A percentile compares a stretch with the other conserved stretches of the same genome.
Evolutionary conservation across 228 moss, liverwort and hornwort genomes (phyloP).

Genomic region (Sphagnum magellanicum): DNA sequence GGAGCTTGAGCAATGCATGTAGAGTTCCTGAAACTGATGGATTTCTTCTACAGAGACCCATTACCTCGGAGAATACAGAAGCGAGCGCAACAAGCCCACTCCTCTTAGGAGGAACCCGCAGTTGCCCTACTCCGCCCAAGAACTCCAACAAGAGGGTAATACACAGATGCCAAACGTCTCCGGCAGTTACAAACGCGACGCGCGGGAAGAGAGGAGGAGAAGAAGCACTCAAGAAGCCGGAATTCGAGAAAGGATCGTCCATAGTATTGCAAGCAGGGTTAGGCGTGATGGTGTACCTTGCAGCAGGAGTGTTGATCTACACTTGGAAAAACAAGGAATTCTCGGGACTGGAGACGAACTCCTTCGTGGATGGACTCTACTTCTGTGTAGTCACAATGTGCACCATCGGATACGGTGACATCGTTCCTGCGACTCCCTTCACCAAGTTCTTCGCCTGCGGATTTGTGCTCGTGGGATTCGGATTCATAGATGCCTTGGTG

Average conservation of each 20-base stretch:
- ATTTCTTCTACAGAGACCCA: no score
- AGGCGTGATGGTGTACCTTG: slow-evolving; percentile 64
- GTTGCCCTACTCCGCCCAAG: no score
- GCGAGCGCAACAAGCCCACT: no score
- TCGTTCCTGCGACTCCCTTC: slow-evolving; percentile 59
- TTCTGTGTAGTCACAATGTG: slow-evolving; percentile 98
- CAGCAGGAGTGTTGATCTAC: slow-evolving; percentile 63
- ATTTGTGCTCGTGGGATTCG: slow-evolving; percentile 78
- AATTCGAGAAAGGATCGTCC: slow-evolving; percentile 38
- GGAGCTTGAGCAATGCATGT: no score
- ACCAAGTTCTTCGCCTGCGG: slow-evolving; percentile 72
- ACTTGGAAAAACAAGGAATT: slow-evolving; percentile 70
- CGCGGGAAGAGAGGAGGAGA: slow-evolving; percentile 3
- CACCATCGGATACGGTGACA: slow-evolving; percentile 95
- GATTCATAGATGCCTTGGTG: slow-evolving; percentile 75
- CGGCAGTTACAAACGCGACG: slow-evolving; percentile 39
- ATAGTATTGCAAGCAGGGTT: slow-evolving; percentile 67
- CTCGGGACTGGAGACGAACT: slow-evolving; percentile 50
- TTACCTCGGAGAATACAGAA: no score
- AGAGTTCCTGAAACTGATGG: no score
- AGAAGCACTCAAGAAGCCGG: slow-evolving; percentile 25
- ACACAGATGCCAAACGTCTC: slow-evolving; percentile 43
- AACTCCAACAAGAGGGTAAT: slow-evolving; percentile 3
- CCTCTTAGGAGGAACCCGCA: no score
- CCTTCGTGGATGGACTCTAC: slow-evolving; percentile 72